Percentiles rank a stretch among this genome's conserved stretches.
Conservation (phyloP, 169 alveolate genomes). For the Fabrea salina region DNA sequence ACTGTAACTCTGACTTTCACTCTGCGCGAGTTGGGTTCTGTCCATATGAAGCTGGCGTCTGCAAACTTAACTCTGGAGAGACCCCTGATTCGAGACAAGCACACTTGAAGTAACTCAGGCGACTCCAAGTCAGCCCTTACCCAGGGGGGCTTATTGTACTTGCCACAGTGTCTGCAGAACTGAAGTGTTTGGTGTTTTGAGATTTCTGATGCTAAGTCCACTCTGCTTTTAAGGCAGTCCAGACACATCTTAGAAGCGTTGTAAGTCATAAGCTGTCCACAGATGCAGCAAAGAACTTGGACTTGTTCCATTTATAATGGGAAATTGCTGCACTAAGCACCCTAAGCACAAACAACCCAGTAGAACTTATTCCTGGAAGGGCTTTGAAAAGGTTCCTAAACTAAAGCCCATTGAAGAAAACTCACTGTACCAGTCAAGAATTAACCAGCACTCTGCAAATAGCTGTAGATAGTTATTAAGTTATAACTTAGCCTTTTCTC, state of each 20-base stretch:
- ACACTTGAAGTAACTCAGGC: slow-evolving; percentile 94
- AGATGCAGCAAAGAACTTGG: slow-evolving; percentile 81
- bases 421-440: no score
- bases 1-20: slow-evolving; percentile 92
- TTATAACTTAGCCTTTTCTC: slow-evolving; percentile 13
- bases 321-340: no score
- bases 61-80: slow-evolving; percentile 89
- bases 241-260: slow-evolving; percentile 89
- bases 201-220: slow-evolving; percentile 91
- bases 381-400: no score
- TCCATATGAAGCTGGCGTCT: slow-evolving; percentile 94
- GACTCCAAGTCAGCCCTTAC: slow-evolving; percentile 91
- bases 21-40: slow-evolving; percentile 96
- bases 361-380: no score
- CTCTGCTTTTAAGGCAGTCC: slow-evolving; percentile 85
- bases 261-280: slow-evolving; percentile 87
- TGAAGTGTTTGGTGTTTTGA: slow-evolving; percentile 63
- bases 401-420: no score
- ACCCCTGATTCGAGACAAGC: slow-evolving; percentile 94
- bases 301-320: slow-evolving; percentile 21
- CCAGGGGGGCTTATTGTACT: slow-evolving; percentile 95
- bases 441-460: no score
- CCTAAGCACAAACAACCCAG: no score
- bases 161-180: slow-evolving; percentile 88
- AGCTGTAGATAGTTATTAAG: no score